Evolutionary conservation across 805 yeast species (phyloP).

Genomic region (Clavispora fructus): DNA sequence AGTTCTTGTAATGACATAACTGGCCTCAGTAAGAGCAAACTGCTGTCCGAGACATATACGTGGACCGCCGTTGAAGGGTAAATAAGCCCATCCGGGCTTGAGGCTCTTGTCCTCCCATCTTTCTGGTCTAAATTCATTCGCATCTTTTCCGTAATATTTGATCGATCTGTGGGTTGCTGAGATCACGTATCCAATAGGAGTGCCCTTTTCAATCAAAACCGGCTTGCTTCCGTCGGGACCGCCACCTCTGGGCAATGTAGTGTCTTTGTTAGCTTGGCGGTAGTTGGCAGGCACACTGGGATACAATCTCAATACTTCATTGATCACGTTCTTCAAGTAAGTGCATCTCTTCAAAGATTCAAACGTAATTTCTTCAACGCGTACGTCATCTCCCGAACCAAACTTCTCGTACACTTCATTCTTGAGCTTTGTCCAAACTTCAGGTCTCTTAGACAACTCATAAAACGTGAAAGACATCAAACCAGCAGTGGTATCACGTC

Average conservation of each 20-base stretch:
- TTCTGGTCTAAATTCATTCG: conserved; percentile 28
- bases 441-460: conserved; percentile 29
- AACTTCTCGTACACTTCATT: conserved; percentile 21
- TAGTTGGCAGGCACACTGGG: conserved; percentile 32
- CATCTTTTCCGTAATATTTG: conserved; percentile 28
- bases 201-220: conserved; percentile 10
- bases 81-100: conserved; percentile 8
- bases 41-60: conserved; percentile 25
- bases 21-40: conserved; percentile 31
- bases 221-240: conserved; percentile 14
- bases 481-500: conserved; percentile 14
- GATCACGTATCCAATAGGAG: conserved; percentile 16
- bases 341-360: conserved; percentile 31
- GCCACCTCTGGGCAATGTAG: conserved; percentile 33
- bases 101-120: conserved; percentile 27
- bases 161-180: conserved; percentile 18
- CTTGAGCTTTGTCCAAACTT: conserved; percentile 22
- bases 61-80: conserved; percentile 14
- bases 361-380: conserved; percentile 22
- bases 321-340: conserved; percentile 25
- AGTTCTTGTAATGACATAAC: conserved; percentile 1
- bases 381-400: conserved; percentile 20
- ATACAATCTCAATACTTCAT: conserved; percentile 29
- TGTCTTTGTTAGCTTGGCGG: conserved; percentile 25
- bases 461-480: conserved; percentile 17